A percentile compares a stretch with the other conserved stretches of the same genome.
Conservation (phyloP, 2,329 filamentous ascomycete genomes). For the Lachnellula arida region DNA sequence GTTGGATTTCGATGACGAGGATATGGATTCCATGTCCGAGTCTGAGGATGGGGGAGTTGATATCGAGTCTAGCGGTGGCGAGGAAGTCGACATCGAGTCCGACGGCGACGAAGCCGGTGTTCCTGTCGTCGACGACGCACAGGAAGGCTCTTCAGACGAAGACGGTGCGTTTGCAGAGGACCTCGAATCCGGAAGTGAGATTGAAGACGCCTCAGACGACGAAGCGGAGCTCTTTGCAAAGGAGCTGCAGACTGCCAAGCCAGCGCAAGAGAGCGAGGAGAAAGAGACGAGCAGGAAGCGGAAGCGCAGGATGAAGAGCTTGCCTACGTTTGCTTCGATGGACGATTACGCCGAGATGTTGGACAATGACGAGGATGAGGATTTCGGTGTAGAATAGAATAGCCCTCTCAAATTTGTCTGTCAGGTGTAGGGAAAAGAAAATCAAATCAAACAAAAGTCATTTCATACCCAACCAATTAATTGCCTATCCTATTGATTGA, state of each 20-base stretch:
- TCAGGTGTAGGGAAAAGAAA: neutral
- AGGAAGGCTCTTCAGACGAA: constrained; percentile 20
- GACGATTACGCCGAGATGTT: constrained; percentile 91
- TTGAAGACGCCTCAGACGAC: constrained; percentile 48
- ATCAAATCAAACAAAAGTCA: neutral
- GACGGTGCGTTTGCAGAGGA: constrained; percentile 18
- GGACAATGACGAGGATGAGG: constrained; percentile 60
- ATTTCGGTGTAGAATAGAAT: constrained; percentile 14
- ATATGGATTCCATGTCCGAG: constrained; percentile 35
- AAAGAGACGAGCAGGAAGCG: constrained; percentile 49
- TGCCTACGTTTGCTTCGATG: constrained; percentile 88
- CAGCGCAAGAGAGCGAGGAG: constrained; percentile 40
- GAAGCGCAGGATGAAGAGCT: constrained; percentile 77
- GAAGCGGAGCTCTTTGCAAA: constrained; percentile 37
- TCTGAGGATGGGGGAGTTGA: constrained; percentile 22
- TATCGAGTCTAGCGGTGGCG: constrained; percentile 43
- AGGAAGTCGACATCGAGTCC: constrained; percentile 36
- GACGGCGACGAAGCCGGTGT: constrained; percentile 40
- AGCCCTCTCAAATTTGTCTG: neutral
- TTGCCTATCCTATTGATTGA: too few species aligned
- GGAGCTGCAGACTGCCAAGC: constrained; percentile 30
- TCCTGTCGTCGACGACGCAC: constrained; percentile 14
- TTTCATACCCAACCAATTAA: constrained; percentile 8
- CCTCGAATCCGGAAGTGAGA: constrained; percentile 19
- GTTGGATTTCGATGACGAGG: constrained; percentile 49